phyloP scores from a whole-genome alignment of 2,329 filamentous ascomycete genomes.

The Aspergillus tanneri region DNA sequence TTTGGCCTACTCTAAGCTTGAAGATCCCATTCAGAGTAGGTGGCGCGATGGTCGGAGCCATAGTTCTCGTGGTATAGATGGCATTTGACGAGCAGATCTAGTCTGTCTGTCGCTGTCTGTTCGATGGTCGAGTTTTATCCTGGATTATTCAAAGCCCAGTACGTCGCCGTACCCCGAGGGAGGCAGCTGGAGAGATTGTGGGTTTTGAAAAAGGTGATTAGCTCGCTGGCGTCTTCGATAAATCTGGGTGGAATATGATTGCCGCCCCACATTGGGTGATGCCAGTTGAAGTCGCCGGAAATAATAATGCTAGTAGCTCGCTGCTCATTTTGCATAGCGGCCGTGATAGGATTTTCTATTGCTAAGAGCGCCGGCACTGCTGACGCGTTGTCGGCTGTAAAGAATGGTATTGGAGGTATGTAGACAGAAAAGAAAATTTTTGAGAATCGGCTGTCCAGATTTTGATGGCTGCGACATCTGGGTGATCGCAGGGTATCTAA shows the following conservation, averaged over 20 bases:
- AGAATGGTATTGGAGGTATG: conserved; percentile 6
- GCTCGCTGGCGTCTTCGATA: conserved; percentile 11
- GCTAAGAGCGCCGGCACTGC: not conserved
- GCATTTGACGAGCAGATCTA: conserved; percentile 19
- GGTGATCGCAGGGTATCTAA: conserved; percentile 26
- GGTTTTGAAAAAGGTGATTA: conserved; percentile 17
- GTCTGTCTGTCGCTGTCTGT: conserved; percentile 17
- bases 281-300: conserved; percentile 15
- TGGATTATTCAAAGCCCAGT: conserved; percentile 13
- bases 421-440: conserved; percentile 23
- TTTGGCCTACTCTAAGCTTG: conserved; percentile 13
- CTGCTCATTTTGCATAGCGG: not conserved
- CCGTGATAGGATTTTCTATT: conserved; percentile 11
- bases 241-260: not conserved
- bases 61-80: conserved; percentile 28
- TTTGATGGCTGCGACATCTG: conserved; percentile 23
- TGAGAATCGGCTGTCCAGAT: conserved; percentile 19
- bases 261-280: conserved; percentile 13
- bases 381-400: not conserved
- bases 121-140: conserved; percentile 16
- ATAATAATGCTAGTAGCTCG: conserved; percentile 3
- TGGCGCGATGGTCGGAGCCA: conserved; percentile 23
- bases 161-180: conserved; percentile 11
- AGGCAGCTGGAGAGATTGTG: too few relatives aligned
- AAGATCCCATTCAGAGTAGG: conserved; percentile 23